Conservation (phyloP, 1,284 basidiomycete genomes). For the Pterulicium gracile region DNA sequence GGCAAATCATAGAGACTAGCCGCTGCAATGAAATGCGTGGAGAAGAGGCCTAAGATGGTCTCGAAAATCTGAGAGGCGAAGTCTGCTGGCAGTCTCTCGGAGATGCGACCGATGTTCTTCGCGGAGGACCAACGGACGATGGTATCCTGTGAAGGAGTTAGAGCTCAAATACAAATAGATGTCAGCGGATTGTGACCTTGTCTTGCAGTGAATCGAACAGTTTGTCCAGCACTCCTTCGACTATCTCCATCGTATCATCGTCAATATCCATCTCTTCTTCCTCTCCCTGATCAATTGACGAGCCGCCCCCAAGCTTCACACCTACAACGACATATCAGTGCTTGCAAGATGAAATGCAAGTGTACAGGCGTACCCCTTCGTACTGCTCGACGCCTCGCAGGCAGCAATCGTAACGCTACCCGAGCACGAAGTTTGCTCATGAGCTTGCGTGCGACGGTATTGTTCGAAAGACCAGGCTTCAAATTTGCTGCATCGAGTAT, state of each 20-base stretch:
- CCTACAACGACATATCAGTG: too few relatives aligned
- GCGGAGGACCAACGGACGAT: slow-evolving; percentile 92
- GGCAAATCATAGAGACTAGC: slow-evolving; percentile 63
- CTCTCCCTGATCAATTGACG: slow-evolving; percentile 3
- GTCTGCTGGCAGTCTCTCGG: slow-evolving; percentile 67
- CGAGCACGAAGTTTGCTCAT: slow-evolving; percentile 57
- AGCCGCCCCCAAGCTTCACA: too few relatives aligned
- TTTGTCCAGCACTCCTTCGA: slow-evolving; percentile 69
- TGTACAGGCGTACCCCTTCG: slow-evolving; percentile 26
- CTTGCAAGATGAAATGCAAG: too few relatives aligned
- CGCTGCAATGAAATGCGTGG: slow-evolving; percentile 49
- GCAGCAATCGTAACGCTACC: slow-evolving; percentile 52
- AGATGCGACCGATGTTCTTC: slow-evolving; percentile 84
- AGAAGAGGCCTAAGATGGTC: slow-evolving; percentile 63
- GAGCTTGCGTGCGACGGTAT: slow-evolving; percentile 59
- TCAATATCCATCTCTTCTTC: slow-evolving; percentile 15
- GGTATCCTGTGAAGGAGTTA: slow-evolving; percentile 58
- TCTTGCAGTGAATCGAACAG: slow-evolving; percentile 75
- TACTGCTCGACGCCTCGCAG: slow-evolving; percentile 20
- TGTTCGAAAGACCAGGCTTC: slow-evolving; percentile 30
- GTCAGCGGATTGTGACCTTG: slow-evolving; percentile 39
- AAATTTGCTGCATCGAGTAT: slow-evolving; percentile 31
- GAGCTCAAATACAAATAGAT: slow-evolving; percentile 1
- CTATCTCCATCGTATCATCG: slow-evolving; percentile 65
- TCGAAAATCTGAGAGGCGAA: slow-evolving; percentile 76